Conservation (phyloP, 257 asterid genomes). For the Solanum etuberosum region DNA sequence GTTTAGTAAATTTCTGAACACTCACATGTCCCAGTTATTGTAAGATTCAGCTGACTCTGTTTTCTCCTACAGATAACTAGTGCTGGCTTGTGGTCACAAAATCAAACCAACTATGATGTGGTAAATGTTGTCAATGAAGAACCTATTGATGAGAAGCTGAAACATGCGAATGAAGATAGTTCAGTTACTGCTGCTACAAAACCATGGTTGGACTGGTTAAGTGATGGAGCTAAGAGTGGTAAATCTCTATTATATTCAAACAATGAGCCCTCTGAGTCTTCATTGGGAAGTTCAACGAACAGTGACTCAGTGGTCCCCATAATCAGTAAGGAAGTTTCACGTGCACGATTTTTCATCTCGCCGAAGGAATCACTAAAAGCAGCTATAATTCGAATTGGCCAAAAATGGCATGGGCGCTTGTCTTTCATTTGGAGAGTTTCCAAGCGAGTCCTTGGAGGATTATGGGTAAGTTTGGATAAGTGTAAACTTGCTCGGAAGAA, state of each 20-base stretch:
- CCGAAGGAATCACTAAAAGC: conserved; percentile 82
- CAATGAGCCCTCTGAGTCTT: conserved; percentile 41
- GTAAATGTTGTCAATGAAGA: conserved; percentile 12
- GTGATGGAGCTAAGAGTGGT: conserved; percentile 32
- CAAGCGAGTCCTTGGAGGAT: conserved; percentile 69
- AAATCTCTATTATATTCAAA: conserved; percentile 34
- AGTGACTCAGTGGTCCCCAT: conserved; percentile 30
- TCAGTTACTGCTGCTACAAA: conserved; percentile 22
- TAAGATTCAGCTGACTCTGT: neutral
- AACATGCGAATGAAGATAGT: conserved; percentile 34
- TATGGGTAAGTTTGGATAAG: conserved; percentile 60
- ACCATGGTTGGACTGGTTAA: conserved; percentile 69
- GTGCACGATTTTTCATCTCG: conserved; percentile 44
- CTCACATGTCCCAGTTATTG: neutral
- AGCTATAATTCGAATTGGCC: conserved; percentile 53
- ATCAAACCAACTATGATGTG: conserved; percentile 26
- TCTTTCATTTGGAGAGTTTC: conserved; percentile 59
- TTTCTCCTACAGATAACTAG: conserved; percentile 64
- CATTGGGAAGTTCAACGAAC: conserved; percentile 27
- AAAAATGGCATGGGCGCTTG: conserved; percentile 86
- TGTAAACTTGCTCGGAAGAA: neutral
- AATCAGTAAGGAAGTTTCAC: conserved; percentile 45
- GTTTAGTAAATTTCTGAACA: neutral
- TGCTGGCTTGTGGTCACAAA: conserved; percentile 72
- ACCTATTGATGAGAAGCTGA: conserved; percentile 14